Percentiles rank a stretch among this genome's conserved stretches.
phyloP scores from a whole-genome alignment of 371 early-diverging fungal genomes.

The Vairimorpha necatrix region DNA sequence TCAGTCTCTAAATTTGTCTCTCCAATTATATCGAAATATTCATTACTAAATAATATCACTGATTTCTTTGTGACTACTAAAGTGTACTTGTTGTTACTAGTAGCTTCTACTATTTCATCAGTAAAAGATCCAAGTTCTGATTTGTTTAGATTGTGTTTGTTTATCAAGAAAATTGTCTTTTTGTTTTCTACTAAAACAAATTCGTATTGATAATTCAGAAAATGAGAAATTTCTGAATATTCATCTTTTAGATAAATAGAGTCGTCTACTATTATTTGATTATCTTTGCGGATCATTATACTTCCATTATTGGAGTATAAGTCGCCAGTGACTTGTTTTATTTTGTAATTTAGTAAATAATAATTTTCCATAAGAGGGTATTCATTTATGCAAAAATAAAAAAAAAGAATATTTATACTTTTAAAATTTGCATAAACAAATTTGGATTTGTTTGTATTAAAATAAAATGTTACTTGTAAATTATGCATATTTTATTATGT shows the following conservation, averaged over 20 bases:
- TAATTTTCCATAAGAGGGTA: neutral
- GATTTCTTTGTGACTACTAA: neutral
- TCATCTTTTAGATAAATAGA: neutral
- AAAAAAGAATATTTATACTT: too few relatives aligned
- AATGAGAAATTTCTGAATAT: neutral
- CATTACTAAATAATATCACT: neutral
- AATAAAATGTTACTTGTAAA: too few relatives aligned
- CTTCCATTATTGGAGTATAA: neutral
- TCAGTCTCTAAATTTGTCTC: neutral
- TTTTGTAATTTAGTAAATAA: neutral
- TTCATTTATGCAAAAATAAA: neutral
- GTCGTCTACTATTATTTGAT: neutral
- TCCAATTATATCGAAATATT: neutral
- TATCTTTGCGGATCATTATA: neutral
- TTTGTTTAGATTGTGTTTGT: neutral
- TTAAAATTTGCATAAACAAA: too few relatives aligned
- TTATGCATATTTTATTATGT: too few relatives aligned
- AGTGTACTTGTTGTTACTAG: neutral
- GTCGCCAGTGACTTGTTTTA: neutral
- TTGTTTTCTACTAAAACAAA: neutral
- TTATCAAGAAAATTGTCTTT: neutral
- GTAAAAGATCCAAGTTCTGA: neutral
- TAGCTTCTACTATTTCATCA: neutral
- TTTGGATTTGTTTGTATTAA: too few relatives aligned
- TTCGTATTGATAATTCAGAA: neutral